A percentile compares a stretch with the other conserved stretches of the same genome.
Conservation (phyloP, 805 yeast species). For the Monosporozyma aerobia region DNA sequence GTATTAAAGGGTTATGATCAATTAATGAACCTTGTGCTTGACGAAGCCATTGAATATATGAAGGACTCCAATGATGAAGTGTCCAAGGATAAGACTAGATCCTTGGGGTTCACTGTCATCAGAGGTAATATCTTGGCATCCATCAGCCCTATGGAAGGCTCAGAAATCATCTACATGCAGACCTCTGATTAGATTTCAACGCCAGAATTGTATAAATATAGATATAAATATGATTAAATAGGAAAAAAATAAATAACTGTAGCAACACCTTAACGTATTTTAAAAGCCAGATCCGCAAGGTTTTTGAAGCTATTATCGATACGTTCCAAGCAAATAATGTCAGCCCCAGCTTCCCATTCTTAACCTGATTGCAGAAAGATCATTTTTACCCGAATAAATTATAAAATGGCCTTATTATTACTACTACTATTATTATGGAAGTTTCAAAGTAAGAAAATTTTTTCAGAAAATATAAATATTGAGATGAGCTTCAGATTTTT, state of each 20-base stretch:
- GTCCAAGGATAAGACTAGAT: slow-evolving; percentile 52
- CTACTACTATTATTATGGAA: neutral
- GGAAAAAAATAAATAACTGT: neutral
- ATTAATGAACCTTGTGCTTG: slow-evolving; percentile 69
- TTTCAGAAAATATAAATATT: neutral
- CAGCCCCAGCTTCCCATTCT: neutral
- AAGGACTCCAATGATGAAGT: slow-evolving; percentile 62
- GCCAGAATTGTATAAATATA: neutral
- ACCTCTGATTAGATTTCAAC: neutral
- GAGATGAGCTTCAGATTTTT: neutral
- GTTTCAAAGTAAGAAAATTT: neutral
- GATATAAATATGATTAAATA: neutral
- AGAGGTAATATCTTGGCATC: slow-evolving; percentile 71
- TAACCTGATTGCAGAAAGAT: neutral
- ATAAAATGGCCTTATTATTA: neutral
- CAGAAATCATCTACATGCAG: slow-evolving; percentile 25
- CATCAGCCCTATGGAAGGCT: slow-evolving; percentile 27
- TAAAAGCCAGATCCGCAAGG: neutral
- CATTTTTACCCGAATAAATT: neutral
- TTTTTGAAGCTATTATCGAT: too few species aligned
- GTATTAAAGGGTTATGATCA: slow-evolving; percentile 75
- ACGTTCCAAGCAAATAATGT: neutral
- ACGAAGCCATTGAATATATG: slow-evolving; percentile 54
- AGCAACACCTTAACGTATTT: neutral
- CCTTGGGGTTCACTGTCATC: slow-evolving; percentile 69